Evolutionary conservation across 306 rosid species (phyloP).

Genomic region (Canavalia ensiformis): DNA sequence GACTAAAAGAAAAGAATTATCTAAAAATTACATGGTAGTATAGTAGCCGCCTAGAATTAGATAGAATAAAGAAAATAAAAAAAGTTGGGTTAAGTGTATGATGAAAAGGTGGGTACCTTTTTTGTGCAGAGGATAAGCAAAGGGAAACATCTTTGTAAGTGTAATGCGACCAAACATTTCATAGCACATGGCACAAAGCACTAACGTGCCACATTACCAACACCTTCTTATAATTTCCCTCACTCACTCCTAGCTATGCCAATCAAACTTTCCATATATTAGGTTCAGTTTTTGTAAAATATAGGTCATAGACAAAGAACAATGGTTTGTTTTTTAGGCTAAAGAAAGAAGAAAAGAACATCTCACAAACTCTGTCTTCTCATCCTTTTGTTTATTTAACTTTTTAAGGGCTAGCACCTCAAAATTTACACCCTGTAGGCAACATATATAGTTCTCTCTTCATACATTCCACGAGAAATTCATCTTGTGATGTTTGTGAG

Average conservation of each 20-base stretch:
- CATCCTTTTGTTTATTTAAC: too few relatives aligned
- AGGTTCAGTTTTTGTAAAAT: not conserved
- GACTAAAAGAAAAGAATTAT: not conserved
- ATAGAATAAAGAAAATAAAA: constrained; percentile 28
- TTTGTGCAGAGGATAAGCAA: constrained; percentile 43
- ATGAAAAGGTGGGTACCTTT: constrained; percentile 42
- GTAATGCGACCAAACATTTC: constrained; percentile 44
- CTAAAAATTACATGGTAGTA: not conserved
- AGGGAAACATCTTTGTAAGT: constrained; percentile 32
- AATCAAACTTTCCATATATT: not conserved
- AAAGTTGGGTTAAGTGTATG: constrained; percentile 23
- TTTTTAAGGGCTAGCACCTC: too few relatives aligned
- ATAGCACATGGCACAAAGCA: constrained; percentile 46
- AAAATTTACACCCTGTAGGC: too few relatives aligned
- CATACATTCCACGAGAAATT: too few relatives aligned
- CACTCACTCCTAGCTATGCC: not conserved
- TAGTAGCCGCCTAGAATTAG: not conserved
- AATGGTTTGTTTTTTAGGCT: not conserved
- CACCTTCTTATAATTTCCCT: constrained; percentile 20
- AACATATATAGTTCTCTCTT: too few relatives aligned
- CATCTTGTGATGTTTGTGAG: too few relatives aligned
- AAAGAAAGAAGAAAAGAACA: constrained; percentile 7
- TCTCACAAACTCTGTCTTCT: not conserved
- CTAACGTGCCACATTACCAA: constrained; percentile 33
- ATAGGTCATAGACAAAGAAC: not conserved